Evolutionary conservation across 768 basidiomycete genomes (phyloP).

Genomic region (Mycena belliarum): DNA sequence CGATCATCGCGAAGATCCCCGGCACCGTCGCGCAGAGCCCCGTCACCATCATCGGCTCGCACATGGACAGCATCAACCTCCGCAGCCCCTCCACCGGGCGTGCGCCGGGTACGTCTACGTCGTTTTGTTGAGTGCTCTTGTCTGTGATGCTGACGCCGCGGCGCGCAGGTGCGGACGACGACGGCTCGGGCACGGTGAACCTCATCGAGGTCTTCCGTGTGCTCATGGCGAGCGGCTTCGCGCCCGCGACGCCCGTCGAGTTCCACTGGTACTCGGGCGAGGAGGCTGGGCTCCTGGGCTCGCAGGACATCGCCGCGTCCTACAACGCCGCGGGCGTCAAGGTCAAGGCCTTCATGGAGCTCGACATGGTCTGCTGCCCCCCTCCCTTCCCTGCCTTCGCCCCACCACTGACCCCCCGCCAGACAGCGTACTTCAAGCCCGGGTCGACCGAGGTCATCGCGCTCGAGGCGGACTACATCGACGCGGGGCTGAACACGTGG

Average conservation of each 20-base stretch:
- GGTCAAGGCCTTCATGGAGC: conserved; percentile 52
- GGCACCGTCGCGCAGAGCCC: conserved; percentile 30
- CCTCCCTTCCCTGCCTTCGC: too few species aligned
- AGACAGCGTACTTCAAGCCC: conserved; percentile 38
- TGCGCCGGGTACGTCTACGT: conserved; percentile 34
- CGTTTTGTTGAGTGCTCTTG: too few species aligned
- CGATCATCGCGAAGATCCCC: conserved; percentile 39
- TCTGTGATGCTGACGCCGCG: too few species aligned
- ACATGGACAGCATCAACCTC: conserved; percentile 45
- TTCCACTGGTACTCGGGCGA: conserved; percentile 53
- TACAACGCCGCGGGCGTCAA: conserved; percentile 39
- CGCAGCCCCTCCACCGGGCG: conserved; percentile 36
- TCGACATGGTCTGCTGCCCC: conserved; percentile 37
- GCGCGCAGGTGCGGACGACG: too few species aligned
- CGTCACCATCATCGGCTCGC: conserved; percentile 40
- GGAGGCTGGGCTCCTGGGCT: conserved; percentile 47
- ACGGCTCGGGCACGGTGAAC: too few species aligned
- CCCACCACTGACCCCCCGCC: too few species aligned
- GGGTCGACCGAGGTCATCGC: conserved; percentile 45
- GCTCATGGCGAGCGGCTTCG: conserved; percentile 39
- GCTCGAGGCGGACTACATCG: conserved; percentile 41
- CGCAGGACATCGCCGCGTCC: too few species aligned
- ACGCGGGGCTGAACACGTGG: conserved; percentile 43
- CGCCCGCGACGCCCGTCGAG: conserved; percentile 42
- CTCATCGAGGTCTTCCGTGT: conserved; percentile 44